These are phyloP conservation scores for Collybia nuda DNA, from an alignment of 768 basidiomycete genomes.

Conservation along the genomic window DNA sequence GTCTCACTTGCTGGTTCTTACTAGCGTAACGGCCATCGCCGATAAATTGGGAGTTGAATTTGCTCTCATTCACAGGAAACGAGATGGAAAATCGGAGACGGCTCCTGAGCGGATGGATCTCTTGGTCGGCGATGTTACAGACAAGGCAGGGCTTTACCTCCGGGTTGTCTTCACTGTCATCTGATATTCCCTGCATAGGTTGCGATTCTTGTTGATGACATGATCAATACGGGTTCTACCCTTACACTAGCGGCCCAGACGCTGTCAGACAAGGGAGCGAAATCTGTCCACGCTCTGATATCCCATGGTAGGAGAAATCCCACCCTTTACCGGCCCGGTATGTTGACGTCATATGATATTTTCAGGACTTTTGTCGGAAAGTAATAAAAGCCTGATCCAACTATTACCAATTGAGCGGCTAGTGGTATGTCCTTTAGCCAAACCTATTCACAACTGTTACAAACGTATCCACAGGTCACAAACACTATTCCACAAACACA, in stretches of 20 bases:
- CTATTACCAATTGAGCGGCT: slow-evolving; percentile 79
- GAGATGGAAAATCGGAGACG: slow-evolving; percentile 63
- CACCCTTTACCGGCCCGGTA: slow-evolving; percentile 6
- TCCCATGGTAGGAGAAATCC: slow-evolving; percentile 73
- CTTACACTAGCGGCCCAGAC: slow-evolving; percentile 80
- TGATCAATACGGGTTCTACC: slow-evolving; percentile 97
- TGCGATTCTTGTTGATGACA: slow-evolving; percentile 96
- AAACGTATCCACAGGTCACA: slow-evolving; percentile 63
- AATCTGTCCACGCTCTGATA: slow-evolving; percentile 81
- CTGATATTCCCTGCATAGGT: slow-evolving; percentile 44
- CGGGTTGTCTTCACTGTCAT: background rate
- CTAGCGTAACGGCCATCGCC: slow-evolving; percentile 89
- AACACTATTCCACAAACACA: slow-evolving; percentile 90
- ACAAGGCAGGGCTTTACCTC: slow-evolving; percentile 56
- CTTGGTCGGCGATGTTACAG: slow-evolving; percentile 90
- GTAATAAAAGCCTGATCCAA: slow-evolving; percentile 65
- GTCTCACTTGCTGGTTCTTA: slow-evolving; percentile 9
- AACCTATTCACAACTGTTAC: background rate
- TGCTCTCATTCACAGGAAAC: slow-evolving; percentile 91
- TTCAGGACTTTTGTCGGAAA: slow-evolving; percentile 77
- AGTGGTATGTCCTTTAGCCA: slow-evolving; percentile 56
- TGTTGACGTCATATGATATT: slow-evolving; percentile 8
- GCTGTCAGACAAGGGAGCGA: slow-evolving; percentile 89
- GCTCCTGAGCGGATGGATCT: slow-evolving; percentile 87
- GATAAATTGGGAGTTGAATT: slow-evolving; percentile 96